A percentile compares a stretch with the other conserved stretches of the same genome.
phyloP scores from a whole-genome alignment of 176 grass and related monocot species.

The Tillandsia fasciculata region DNA sequence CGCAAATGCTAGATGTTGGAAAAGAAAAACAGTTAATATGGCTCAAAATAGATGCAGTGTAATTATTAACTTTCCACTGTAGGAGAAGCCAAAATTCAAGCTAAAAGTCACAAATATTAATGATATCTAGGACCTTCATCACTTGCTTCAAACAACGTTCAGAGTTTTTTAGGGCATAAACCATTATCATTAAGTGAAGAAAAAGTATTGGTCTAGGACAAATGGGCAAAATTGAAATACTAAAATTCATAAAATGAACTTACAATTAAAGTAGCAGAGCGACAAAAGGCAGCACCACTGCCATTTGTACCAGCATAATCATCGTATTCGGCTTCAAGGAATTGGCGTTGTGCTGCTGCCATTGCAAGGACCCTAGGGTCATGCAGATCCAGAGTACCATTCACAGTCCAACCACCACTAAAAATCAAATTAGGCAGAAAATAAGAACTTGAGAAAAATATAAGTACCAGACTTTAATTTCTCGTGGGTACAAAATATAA shows the following conservation, averaged over 20 bases:
- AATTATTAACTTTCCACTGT: not conserved
- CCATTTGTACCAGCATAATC: slow-evolving; percentile 75
- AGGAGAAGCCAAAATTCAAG: not conserved
- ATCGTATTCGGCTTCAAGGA: slow-evolving; percentile 85
- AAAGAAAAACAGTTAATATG: not conserved
- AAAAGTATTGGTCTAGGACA: not conserved
- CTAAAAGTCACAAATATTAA: not conserved
- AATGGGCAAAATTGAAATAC: slow-evolving; percentile 3
- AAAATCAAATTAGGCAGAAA: slow-evolving; percentile 6
- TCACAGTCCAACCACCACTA: slow-evolving; percentile 62
- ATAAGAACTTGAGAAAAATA: not conserved
- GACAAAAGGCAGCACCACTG: slow-evolving; percentile 59
- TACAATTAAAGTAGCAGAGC: slow-evolving; percentile 82
- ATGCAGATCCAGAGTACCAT: slow-evolving; percentile 46
- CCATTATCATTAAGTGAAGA: not conserved
- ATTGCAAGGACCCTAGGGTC: slow-evolving; percentile 65
- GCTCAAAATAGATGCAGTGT: not conserved
- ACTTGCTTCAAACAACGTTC: too few species aligned
- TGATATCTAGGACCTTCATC: not conserved
- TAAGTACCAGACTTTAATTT: slow-evolving; percentile 11
- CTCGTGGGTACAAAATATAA: not conserved
- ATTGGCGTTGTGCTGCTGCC: slow-evolving; percentile 48
- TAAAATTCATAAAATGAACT: slow-evolving; percentile 24
- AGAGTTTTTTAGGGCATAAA: too few species aligned
- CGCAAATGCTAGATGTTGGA: too few species aligned